Base-by-base conservation (phyloP, 768 basidiomycete species). In the Pleurotus salmoneostramineus region DNA sequence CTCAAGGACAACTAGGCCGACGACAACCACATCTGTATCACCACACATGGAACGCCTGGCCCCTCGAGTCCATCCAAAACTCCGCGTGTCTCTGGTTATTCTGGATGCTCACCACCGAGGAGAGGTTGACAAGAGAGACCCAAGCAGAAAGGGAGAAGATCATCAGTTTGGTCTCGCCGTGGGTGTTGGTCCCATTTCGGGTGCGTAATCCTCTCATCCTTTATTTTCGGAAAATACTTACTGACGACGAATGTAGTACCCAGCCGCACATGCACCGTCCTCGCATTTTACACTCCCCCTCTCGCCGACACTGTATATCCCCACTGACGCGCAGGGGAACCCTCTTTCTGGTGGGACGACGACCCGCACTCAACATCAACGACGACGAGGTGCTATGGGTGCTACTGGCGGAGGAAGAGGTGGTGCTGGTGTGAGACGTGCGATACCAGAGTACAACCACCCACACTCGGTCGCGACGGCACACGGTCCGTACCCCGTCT, bases 221-320 rank as follows among this genome's bases (percentile, higher is more conserved):
- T 40, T 37, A 50, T n/a, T 40, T 32, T 35, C 14, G 45, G 63
- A 36, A 55, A 50, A 52, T 37, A 12, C 2, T 49, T 17, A 35
- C 54, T 50, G 35, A 36, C 32, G 6, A 17, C 34, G 60, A 33
- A 4, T 52, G 27, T 62, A 84, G 76, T 90, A 88, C 64, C 71
- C 84, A 0, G 68, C 81, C 3, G 74, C 83, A 40, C 73, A 81
- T 43, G 85, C 85, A 0, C 87, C 89, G 0, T 83, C 87, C 12
- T 73, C 81, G 56, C 84, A 88, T 64, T 84, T 78, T 64, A 34
- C 68, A 56, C 70, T 90, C 36, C 87, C 89, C 0, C 72, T 84
- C 34, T 57, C 51, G 60, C 61, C 57, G 63, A 58, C 51, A 58
- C 57, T 59, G 59, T 32, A 54, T 54, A 35, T 45, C 43, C 51